Evolutionary conservation across 495 filamentous ascomycete species (phyloP), one percentile per base, ranked within the genome.

Genomic region (Penicillium parvum): DNA sequence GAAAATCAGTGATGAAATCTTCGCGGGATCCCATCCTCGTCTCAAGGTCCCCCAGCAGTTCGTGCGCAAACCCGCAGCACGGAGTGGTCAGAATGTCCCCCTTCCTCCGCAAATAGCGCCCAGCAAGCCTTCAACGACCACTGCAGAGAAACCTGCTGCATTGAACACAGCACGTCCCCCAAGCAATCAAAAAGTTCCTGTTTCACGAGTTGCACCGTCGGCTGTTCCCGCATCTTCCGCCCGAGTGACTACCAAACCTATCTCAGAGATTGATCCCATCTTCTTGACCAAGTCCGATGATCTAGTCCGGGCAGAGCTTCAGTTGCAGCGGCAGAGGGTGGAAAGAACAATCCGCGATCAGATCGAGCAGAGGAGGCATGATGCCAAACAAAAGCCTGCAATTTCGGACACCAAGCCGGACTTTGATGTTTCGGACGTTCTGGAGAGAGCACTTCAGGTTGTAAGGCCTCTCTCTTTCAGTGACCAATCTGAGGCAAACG

Each of bases 281-380:
- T 74, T 94, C 49, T 66, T 91, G 62, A 79, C 83, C 40, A 95
- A 96, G 61, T 90, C 90, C 34, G 85, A 89, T 55, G 81, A 85
- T 52, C 68, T 91, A 33, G 80, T 88, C 40, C 84, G 82, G 60
- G 90, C 88, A 53, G 88, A 95, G 62, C 74, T 88, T 47, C 80
- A 86, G 49, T 58, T 90, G 40, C 86, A 88, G 59, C 79, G 94
- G 33, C 79, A 88, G 60, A 79, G 83, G 34, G 62, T 96, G 55
- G 92, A 99, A 60, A 78, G 81, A 42, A 66, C 68, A 12, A 71
- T 98, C 49, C 82, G 78, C 57, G 81, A 90, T 27, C 82, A 92
- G 60, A 50, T 84, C 42, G 84, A 89, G 27, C 78, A 85, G 52
- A 79, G 72, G 60, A 83, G 75, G 48, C 63, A 63, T 40, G 67